Evolutionary conservation across 148 eudicot genomes (phyloP), one percentile per base, ranked within the genome.

Genomic region (Drosera capensis): DNA sequence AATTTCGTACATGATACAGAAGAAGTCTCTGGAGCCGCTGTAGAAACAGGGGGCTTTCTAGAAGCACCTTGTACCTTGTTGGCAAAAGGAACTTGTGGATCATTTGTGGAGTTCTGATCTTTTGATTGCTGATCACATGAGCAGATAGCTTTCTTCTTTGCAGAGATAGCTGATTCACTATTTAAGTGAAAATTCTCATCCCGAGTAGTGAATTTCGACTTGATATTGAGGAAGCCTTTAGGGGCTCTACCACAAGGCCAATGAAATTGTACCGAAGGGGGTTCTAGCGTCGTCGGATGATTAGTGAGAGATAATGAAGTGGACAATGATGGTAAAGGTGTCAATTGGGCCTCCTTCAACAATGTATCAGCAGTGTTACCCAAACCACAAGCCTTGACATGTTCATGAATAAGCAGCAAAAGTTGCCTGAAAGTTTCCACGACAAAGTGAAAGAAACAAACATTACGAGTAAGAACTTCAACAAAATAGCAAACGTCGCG

Each of bases 381-480:
- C 59, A 90, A 66, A 54, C 99, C 99, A 66, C 86, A 80, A 40
- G 85, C 85, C 64, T 85, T 93, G 18, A 90, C 80, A 69, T 90
- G 99, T 49, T 90, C 95, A 40, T 90, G 99, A 29, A 90, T 74
- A 23, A 90, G 94, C 20, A 65, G 74, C 60, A 90, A 51, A 56
- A 90, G 99, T 68, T 90, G 95, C 78, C 99, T 90, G 74, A 40
- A 56, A 57, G 55, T 46, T 23, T 23, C 22, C 52, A 52, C 28
- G 57, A 37, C 48, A 18, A 42, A 34, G 26, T 0, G 20, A 4
- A 62, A 21, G 12, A 22, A 12, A 45, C 31, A 28, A 40, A 46
- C 14, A 60, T n/a, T n/a, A n/a, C n/a, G 13, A 20, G 37, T 2
- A 2, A 41, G 2, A 8, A 49, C 43, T 21, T 50, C 40, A 40